Conservation (phyloP, 169 alveolate genomes). For the Amoebophrya sp. region DNA sequence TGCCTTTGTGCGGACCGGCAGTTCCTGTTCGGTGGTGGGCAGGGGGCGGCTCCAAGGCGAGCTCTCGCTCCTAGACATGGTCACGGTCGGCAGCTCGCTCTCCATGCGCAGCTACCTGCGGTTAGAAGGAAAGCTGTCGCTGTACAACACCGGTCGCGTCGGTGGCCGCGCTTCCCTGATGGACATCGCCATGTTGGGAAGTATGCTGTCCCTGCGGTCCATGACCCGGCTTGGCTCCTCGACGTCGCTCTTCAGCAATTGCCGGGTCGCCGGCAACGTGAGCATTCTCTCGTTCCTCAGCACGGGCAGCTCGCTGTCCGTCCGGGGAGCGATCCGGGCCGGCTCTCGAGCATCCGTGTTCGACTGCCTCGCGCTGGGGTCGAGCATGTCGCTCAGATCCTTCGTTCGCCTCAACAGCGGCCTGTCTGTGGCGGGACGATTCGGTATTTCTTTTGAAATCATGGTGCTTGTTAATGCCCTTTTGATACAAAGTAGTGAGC, state of each 20-base stretch:
- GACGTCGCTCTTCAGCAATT: not conserved
- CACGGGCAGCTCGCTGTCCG: too few relatives aligned
- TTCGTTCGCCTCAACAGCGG: too few relatives aligned
- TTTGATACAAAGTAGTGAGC: too few relatives aligned
- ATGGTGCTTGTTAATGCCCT: too few relatives aligned
- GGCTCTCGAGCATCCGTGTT: too few relatives aligned
- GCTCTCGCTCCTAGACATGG: not conserved
- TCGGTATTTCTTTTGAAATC: too few relatives aligned
- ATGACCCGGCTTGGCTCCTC: constrained; percentile 26
- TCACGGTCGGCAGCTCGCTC: not conserved
- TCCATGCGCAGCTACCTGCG: not conserved
- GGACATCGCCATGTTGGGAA: not conserved
- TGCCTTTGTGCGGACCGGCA: not conserved
- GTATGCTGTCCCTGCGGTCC: constrained; percentile 23
- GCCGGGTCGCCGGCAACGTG: too few relatives aligned
- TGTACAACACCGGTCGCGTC: not conserved
- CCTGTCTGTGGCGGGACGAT: too few relatives aligned
- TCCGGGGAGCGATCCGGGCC: too few relatives aligned
- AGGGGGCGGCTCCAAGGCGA: not conserved
- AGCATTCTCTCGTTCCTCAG: too few relatives aligned
- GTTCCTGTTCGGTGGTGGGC: not conserved
- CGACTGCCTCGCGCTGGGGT: too few relatives aligned
- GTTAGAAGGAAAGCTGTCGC: not conserved
- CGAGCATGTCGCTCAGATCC: too few relatives aligned
- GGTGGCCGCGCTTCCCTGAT: not conserved